Conservation (phyloP, 176 grass and related monocot genomes). For the Urochloa ruziziensis region DNA sequence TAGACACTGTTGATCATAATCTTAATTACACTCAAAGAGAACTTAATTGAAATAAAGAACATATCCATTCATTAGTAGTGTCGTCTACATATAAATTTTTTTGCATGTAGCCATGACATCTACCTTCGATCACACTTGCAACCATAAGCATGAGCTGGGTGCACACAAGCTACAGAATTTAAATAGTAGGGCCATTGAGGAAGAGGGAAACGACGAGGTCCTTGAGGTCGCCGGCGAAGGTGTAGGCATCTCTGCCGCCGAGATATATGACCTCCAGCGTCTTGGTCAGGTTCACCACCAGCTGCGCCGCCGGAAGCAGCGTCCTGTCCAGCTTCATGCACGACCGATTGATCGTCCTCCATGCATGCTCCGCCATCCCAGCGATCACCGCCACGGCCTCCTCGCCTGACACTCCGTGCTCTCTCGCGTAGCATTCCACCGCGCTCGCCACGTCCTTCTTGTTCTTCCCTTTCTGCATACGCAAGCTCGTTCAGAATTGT, state of each 20-base stretch:
- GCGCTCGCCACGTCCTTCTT: background rate
- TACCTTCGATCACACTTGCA: too few species aligned
- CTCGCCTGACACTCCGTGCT: background rate
- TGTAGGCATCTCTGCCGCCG: constrained; percentile 21
- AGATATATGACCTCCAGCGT: constrained; percentile 22
- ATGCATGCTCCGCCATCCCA: background rate
- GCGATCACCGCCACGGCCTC: constrained; percentile 4
- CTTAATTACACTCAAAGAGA: too few species aligned
- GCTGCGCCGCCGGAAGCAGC: background rate
- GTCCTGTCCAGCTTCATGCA: background rate
- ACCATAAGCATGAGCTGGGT: too few species aligned
- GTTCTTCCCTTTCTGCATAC: constrained; percentile 27
- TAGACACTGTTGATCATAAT: too few species aligned
- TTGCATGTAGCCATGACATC: too few species aligned
- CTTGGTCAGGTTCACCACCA: constrained; percentile 24
- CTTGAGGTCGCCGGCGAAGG: background rate
- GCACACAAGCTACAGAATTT: background rate
- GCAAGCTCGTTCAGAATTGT: too few species aligned
- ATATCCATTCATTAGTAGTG: too few species aligned
- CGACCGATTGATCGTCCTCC: constrained; percentile 1
- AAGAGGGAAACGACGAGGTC: constrained; percentile 2
- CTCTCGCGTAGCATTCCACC: constrained; percentile 15
- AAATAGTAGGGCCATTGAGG: background rate
- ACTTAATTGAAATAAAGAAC: too few species aligned
- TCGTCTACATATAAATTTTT: too few species aligned